phyloP scores from a whole-genome alignment of 805 yeast genomes.

The Cyberlindnera bimundalis region DNA sequence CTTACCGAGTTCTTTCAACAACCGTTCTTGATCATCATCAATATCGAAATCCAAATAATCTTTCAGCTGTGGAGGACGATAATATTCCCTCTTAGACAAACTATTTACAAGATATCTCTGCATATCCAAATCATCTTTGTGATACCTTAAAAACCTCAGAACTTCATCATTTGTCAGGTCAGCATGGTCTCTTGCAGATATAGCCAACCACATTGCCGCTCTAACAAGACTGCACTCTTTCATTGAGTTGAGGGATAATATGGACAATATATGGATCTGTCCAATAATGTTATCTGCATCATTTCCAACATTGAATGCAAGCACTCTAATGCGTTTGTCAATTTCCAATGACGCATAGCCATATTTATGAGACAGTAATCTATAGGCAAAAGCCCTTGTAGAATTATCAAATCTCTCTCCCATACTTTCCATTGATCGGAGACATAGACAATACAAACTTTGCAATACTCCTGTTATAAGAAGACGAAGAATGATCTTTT shows the following conservation, averaged over 20 bases:
- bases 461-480: not conserved
- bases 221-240: not conserved
- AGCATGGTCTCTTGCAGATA: not conserved
- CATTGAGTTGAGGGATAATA: not conserved
- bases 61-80: not conserved
- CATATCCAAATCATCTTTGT: constrained; percentile 2
- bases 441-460: not conserved
- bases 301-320: not conserved
- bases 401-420: not conserved
- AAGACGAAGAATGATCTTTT: not conserved
- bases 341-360: not conserved
- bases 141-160: not conserved
- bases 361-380: not conserved
- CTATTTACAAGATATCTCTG: not conserved
- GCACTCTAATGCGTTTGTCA: not conserved
- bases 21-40: constrained; percentile 3
- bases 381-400: not conserved
- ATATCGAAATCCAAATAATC: constrained; percentile 3
- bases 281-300: not conserved
- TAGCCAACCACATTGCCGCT: not conserved
- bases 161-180: not conserved
- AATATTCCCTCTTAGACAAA: not conserved
- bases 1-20: not conserved
- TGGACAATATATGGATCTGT: not conserved
- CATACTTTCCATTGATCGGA: not conserved